A percentile compares a stretch with the other conserved stretches of the same genome.
phyloP scores from a whole-genome alignment of 2,329 filamentous ascomycete species.

The Diaporthe vaccinii region DNA sequence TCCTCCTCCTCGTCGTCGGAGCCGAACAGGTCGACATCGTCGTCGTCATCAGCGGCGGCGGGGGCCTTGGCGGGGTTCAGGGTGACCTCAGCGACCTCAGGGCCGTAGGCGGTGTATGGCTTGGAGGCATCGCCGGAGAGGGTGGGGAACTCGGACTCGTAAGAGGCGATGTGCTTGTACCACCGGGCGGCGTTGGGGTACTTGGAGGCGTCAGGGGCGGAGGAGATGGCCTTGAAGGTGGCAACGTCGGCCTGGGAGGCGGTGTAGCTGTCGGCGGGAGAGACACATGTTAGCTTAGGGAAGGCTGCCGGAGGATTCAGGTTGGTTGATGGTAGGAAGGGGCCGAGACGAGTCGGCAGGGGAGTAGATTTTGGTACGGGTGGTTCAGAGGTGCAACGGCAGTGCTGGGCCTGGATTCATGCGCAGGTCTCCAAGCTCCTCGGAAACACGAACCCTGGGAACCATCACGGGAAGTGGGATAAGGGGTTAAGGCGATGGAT shows the following conservation, averaged over 20 bases:
- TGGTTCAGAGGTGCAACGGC: conserved; percentile 77
- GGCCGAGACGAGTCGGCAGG: not conserved
- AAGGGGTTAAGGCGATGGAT: not conserved
- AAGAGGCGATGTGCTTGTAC: conserved; percentile 98
- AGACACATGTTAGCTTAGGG: conserved; percentile 29
- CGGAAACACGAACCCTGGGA: conserved; percentile 89
- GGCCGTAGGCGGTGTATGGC: conserved; percentile 91
- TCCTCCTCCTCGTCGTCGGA: conserved; percentile 96
- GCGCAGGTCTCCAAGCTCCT: conserved; percentile 85
- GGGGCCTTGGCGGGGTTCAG: conserved; percentile 90
- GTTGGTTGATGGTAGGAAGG: not conserved
- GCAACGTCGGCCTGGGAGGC: conserved; percentile 97
- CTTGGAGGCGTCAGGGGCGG: conserved; percentile 83
- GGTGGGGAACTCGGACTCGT: conserved; percentile 91
- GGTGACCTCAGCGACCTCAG: conserved; percentile 81
- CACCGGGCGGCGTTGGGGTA: conserved; percentile 95
- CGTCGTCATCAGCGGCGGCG: conserved; percentile 78
- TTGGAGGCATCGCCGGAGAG: conserved; percentile 93
- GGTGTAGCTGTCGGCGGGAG: conserved; percentile 57
- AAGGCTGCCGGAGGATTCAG: not conserved
- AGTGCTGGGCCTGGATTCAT: conserved; percentile 77
- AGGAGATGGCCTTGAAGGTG: conserved; percentile 89
- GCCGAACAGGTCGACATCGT: conserved; percentile 94
- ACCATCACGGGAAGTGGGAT: conserved; percentile 71
- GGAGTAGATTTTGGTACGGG: conserved; percentile 1